Conservation (phyloP, 2,329 filamentous ascomycete genomes). For the Truncatella angustata region DNA sequence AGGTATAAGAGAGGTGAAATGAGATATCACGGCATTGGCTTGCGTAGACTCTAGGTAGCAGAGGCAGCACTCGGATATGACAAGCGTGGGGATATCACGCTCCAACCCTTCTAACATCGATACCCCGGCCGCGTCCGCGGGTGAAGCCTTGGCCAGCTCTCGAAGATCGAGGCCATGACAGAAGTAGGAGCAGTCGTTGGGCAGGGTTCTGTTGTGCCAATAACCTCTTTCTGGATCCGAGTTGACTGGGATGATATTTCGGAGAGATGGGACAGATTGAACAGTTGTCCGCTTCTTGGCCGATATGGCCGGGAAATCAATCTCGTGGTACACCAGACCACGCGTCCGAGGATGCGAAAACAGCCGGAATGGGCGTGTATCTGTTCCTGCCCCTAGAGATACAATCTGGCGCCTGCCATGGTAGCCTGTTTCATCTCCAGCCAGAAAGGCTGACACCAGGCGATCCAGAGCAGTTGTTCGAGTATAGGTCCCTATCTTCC, state of each 20-base stretch:
- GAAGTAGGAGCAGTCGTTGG: slow-evolving; percentile 43
- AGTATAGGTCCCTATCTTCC: slow-evolving; percentile 76
- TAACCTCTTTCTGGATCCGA: slow-evolving; percentile 23
- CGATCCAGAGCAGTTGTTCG: slow-evolving; percentile 80
- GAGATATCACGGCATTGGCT: slow-evolving; percentile 62
- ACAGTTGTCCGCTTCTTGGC: slow-evolving; percentile 59
- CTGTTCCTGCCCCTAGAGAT: slow-evolving; percentile 89
- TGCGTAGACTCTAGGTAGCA: slow-evolving; percentile 74
- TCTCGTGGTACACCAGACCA: slow-evolving; percentile 77
- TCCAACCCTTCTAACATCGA: slow-evolving; percentile 37
- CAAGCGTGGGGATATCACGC: slow-evolving; percentile 68
- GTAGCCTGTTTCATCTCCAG: slow-evolving; percentile 23
- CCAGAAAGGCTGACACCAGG: slow-evolving; percentile 72
- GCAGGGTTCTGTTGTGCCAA: slow-evolving; percentile 41
- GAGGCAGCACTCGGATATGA: slow-evolving; percentile 94
- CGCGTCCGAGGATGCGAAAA: slow-evolving; percentile 42
- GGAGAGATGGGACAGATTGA: slow-evolving; percentile 43
- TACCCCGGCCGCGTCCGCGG: slow-evolving; percentile 21
- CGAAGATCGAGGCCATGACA: slow-evolving; percentile 72
- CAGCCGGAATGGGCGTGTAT: slow-evolving; percentile 82
- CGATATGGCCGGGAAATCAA: slow-evolving; percentile 83
- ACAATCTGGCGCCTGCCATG: slow-evolving; percentile 68
- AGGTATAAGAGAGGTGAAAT: slow-evolving; percentile 56
- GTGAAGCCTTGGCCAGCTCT: slow-evolving; percentile 38
- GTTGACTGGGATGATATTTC: slow-evolving; percentile 32